Evolutionary conservation across 139 green algal genomes (phyloP).

Genomic region (Closterium sp.): DNA sequence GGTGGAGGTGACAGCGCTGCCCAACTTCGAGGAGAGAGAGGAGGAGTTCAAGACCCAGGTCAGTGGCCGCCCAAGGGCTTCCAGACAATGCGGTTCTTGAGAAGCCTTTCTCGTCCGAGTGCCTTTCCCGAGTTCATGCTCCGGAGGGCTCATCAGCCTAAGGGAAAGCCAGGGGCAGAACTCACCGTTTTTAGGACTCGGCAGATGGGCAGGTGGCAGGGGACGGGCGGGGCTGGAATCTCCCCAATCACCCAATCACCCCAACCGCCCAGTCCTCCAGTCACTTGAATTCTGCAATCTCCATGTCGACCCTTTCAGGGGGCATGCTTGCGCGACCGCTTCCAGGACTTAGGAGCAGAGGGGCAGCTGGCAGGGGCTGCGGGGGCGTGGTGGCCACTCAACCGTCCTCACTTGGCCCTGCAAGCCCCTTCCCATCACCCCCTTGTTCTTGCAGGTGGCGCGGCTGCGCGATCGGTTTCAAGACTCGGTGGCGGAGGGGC

Average conservation of each 20-base stretch:
- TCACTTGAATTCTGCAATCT: neutral
- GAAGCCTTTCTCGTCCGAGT: too few relatives aligned
- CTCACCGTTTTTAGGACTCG: neutral
- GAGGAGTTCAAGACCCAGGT: constrained; percentile 87
- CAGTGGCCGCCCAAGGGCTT: too few relatives aligned
- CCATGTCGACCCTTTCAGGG: neutral
- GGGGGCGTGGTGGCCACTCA: neutral
- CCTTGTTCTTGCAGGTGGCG: neutral
- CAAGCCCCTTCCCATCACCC: neutral
- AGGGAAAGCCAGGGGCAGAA: too few relatives aligned
- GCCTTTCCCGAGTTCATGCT: too few relatives aligned
- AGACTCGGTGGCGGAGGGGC: constrained; percentile 9
- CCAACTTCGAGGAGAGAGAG: constrained; percentile 89
- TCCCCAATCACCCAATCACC: too few relatives aligned
- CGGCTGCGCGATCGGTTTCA: constrained; percentile 32
- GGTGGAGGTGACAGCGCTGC: constrained; percentile 71
- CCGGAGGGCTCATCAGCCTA: too few relatives aligned
- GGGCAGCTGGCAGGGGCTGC: neutral
- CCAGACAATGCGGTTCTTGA: too few relatives aligned
- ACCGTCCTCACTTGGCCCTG: neutral
- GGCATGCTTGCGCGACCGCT: neutral
- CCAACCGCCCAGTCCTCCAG: too few relatives aligned
- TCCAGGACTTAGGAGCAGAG: neutral
- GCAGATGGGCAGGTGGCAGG: neutral
- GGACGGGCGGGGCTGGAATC: too few relatives aligned